phyloP scores from a whole-genome alignment of 2,329 filamentous ascomycete species.

The Pseudocercospora fuligena region DNA sequence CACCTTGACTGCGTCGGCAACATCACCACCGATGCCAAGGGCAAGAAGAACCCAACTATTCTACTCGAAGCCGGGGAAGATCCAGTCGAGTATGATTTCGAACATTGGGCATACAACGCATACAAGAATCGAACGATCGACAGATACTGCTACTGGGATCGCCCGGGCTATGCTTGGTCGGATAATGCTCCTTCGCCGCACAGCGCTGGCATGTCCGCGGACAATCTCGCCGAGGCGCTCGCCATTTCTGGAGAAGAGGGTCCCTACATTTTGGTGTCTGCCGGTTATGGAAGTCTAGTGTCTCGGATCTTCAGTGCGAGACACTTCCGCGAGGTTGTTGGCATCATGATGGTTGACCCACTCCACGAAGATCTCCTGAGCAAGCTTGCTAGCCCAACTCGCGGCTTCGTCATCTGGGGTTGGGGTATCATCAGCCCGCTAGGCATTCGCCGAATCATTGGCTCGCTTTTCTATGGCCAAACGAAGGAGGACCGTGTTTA shows the following conservation, averaged over 20 bases:
- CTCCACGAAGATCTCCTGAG: conserved; percentile 85
- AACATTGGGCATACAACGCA: conserved; percentile 77
- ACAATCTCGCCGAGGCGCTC: conserved; percentile 85
- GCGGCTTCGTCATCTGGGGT: conserved; percentile 85
- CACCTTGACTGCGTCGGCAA: conserved; percentile 88
- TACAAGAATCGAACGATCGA: conserved; percentile 79
- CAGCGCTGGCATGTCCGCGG: conserved; percentile 89
- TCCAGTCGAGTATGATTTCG: conserved; percentile 77
- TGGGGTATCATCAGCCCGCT: conserved; percentile 85
- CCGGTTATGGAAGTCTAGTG: conserved; percentile 86
- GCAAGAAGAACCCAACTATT: conserved; percentile 72
- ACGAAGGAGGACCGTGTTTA: conserved; percentile 83
- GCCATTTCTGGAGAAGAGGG: conserved; percentile 79
- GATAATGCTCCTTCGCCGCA: conserved; percentile 94
- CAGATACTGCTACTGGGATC: conserved; percentile 94
- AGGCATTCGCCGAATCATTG: conserved; percentile 78
- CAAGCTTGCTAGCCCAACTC: conserved; percentile 66
- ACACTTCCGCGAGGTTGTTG: conserved; percentile 74
- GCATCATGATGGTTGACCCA: conserved; percentile 83
- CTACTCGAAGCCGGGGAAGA: conserved; percentile 83
- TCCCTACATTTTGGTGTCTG: conserved; percentile 85
- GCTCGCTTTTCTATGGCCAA: conserved; percentile 80
- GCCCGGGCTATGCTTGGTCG: conserved; percentile 84
- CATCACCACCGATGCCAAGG: conserved; percentile 56
- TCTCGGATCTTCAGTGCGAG: conserved; percentile 88